Evolutionary conservation across 192 early-diverging fungal species (phyloP).

Genomic region (Martensiomyces pterosporus): DNA sequence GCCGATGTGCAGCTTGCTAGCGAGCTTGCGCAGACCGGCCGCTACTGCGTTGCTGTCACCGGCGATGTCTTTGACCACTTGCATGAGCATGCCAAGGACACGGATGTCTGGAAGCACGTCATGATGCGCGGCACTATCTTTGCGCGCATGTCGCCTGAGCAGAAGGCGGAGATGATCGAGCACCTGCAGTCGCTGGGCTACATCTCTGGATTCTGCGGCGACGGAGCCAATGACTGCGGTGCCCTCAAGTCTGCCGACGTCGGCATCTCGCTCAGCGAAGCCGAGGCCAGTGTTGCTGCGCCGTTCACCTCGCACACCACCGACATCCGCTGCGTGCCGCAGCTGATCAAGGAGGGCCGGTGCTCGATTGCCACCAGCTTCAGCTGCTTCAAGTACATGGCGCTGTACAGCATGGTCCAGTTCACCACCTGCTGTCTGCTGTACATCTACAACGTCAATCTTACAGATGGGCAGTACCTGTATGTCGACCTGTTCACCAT

Average conservation of each 20-base stretch:
- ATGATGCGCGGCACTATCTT: constrained; percentile 86
- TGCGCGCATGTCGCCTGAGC: constrained; percentile 97
- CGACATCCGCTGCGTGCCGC: constrained; percentile 83
- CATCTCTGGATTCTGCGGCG: constrained; percentile 93
- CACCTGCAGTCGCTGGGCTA: constrained; percentile 83
- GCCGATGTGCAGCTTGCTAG: constrained; percentile 6
- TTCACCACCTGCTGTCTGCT: constrained; percentile 90
- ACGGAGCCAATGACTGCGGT: constrained; percentile 97
- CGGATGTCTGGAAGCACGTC: constrained; percentile 62
- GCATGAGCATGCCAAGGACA: constrained; percentile 48
- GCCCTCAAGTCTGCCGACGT: constrained; percentile 94
- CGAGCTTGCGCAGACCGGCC: constrained; percentile 26
- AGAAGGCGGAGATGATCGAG: constrained; percentile 87
- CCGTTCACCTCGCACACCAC: constrained; percentile 86
- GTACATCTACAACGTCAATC: constrained; percentile 77
- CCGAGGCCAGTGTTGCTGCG: constrained; percentile 96
- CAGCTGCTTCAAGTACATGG: constrained; percentile 98
- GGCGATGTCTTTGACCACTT: constrained; percentile 81
- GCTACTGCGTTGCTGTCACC: constrained; percentile 83
- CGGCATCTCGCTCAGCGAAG: constrained; percentile 93
- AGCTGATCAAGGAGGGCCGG: constrained; percentile 88
- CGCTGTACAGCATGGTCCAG: constrained; percentile 94
- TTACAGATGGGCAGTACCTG: constrained; percentile 92
- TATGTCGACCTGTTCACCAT: constrained; percentile 90
- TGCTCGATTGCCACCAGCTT: constrained; percentile 95